Conservation (phyloP, 192 early-diverging fungal species). For the Coemansia erecta region DNA sequence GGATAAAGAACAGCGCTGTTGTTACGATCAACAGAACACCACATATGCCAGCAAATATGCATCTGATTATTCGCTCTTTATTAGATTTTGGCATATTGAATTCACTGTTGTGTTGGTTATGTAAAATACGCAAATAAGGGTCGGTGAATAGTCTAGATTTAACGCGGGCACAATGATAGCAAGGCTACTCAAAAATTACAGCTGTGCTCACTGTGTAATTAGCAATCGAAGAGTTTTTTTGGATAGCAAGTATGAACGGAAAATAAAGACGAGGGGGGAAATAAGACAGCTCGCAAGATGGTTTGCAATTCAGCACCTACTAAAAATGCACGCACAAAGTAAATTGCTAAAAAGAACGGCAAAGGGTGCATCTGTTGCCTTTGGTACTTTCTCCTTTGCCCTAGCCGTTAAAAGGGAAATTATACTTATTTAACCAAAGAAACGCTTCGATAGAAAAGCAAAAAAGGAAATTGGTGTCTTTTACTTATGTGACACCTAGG, state of each 20-base stretch:
- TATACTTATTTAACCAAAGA: too few relatives aligned
- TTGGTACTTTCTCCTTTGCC: not conserved
- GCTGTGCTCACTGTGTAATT: not conserved
- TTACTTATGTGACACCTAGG: too few relatives aligned
- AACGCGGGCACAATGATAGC: too few relatives aligned
- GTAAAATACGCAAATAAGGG: not conserved
- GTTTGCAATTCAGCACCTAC: not conserved
- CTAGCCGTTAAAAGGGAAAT: not conserved
- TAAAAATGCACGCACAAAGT: not conserved
- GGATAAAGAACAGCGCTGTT: constrained; percentile 1
- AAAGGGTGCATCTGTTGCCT: too few relatives aligned
- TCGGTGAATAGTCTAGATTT: too few relatives aligned
- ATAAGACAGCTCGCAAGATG: not conserved
- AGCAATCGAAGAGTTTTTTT: not conserved
- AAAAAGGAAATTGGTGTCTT: too few relatives aligned
- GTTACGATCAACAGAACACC: not conserved
- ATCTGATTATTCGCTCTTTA: not conserved
- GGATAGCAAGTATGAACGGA: not conserved
- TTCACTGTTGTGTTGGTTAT: too few relatives aligned
- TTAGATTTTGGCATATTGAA: not conserved
- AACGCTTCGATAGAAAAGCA: not conserved
- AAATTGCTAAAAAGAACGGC: too few relatives aligned
- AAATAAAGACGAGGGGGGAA: not conserved
- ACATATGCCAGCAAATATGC: not conserved
- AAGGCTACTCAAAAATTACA: not conserved